phyloP scores from a whole-genome alignment of 176 grass and related monocot species.

The Hordeum marinum region DNA sequence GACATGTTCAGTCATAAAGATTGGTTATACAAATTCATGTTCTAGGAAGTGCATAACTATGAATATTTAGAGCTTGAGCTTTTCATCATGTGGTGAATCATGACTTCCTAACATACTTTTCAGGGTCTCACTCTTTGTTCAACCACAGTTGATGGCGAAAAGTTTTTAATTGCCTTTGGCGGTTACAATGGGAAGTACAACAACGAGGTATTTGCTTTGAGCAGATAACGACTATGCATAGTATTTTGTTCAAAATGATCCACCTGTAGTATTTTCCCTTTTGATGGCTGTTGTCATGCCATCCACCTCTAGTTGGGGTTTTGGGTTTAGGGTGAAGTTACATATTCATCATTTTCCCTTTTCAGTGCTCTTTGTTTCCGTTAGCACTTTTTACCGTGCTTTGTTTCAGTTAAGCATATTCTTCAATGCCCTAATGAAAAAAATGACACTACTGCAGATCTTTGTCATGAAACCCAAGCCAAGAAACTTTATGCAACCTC shows the following conservation, averaged over 20 bases:
- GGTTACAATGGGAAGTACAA: constrained; percentile 98
- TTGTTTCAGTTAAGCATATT: background rate
- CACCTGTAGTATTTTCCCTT: background rate
- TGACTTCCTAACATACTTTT: constrained; percentile 9
- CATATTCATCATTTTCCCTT: background rate
- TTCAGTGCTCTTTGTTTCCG: background rate
- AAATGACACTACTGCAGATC: constrained; percentile 45
- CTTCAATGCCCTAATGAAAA: constrained; percentile 10
- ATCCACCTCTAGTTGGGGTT: background rate
- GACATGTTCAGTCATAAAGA: background rate
- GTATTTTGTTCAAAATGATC: background rate
- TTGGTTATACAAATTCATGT: background rate
- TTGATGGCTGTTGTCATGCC: background rate
- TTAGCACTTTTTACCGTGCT: background rate
- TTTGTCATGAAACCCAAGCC: constrained; percentile 79
- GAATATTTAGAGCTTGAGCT: background rate
- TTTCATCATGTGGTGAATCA: constrained; percentile 4
- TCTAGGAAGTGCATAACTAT: background rate
- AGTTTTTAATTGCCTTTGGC: constrained; percentile 72
- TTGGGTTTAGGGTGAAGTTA: background rate
- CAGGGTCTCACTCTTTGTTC: constrained; percentile 91
- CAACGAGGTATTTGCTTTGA: constrained; percentile 68
- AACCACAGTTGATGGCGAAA: constrained; percentile 54
- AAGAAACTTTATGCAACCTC: constrained; percentile 53
- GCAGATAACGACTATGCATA: background rate